Conservation (phyloP, 208 protist genomes). For the Trypanosoma melophagium region DNA sequence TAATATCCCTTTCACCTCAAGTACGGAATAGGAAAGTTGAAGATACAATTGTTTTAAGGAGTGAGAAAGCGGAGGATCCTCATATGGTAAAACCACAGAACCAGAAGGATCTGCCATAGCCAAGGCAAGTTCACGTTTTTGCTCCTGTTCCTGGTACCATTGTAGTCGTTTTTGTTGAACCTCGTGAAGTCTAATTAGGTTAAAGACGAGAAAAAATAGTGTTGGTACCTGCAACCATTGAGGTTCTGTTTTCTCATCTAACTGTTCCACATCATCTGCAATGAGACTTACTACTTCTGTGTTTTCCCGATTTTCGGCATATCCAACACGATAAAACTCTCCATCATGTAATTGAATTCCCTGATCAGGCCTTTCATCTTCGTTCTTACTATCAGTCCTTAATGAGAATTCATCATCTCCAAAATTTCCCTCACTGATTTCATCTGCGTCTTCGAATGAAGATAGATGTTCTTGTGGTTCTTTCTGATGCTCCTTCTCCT, state of each 20-base stretch:
- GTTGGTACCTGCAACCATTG: slow-evolving; percentile 66
- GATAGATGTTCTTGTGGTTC: not conserved
- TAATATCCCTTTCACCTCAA: slow-evolving; percentile 46
- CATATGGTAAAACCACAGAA: slow-evolving; percentile 28
- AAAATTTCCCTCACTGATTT: too few species aligned
- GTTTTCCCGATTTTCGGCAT: too few species aligned
- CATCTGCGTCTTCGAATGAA: too few species aligned
- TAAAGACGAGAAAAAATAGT: slow-evolving; percentile 65
- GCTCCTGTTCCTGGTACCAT: slow-evolving; percentile 14
- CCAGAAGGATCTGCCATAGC: slow-evolving; percentile 13
- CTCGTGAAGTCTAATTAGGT: slow-evolving; percentile 66
- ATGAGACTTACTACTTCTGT: too few species aligned
- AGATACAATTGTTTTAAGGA: slow-evolving; percentile 28
- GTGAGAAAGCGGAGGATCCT: too few species aligned
- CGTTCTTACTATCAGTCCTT: too few species aligned
- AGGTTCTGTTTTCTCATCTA: slow-evolving; percentile 2
- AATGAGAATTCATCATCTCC: too few species aligned
- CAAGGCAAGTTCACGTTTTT: too few species aligned
- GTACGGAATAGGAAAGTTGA: slow-evolving; percentile 40
- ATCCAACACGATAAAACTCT: too few species aligned
- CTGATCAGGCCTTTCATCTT: too few species aligned
- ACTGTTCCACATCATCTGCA: not conserved
- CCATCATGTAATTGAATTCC: too few species aligned
- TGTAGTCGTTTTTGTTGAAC: slow-evolving; percentile 28
- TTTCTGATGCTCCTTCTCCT: not conserved